Evolutionary conservation across 1,284 basidiomycete species (phyloP).

Genomic region (Rhodotorula sp.): DNA sequence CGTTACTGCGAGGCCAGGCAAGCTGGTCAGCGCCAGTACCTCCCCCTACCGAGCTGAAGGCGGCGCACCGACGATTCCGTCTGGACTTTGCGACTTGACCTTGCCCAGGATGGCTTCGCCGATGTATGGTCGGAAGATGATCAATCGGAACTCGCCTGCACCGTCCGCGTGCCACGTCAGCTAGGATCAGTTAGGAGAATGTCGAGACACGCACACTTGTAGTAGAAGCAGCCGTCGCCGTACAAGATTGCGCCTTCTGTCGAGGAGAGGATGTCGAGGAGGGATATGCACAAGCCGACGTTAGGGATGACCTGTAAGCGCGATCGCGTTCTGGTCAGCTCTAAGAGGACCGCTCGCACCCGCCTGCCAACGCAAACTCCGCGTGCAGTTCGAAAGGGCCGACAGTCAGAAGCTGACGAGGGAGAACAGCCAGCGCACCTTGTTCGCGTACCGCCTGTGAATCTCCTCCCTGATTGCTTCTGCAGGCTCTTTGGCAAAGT

Average conservation of each 20-base stretch:
- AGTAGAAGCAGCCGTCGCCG: conserved; percentile 92
- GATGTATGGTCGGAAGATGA: conserved; percentile 86
- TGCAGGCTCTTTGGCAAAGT: conserved; percentile 68
- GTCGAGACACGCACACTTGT: conserved; percentile 65
- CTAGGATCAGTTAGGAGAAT: not conserved
- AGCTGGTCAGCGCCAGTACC: conserved; percentile 3
- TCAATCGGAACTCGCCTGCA: conserved; percentile 80
- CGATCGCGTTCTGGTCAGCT: not conserved
- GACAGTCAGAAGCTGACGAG: not conserved
- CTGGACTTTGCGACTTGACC: conserved; percentile 77
- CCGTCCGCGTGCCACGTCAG: not conserved
- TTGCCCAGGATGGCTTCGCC: conserved; percentile 87
- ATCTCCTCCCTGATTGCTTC: conserved; percentile 73
- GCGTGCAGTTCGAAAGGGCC: not conserved
- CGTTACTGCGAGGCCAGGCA: conserved; percentile 60
- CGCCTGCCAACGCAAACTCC: not conserved
- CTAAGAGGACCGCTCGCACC: not conserved
- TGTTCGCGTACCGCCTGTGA: conserved; percentile 92
- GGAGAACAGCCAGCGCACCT: conserved; percentile 23
- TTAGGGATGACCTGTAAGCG: conserved; percentile 69
- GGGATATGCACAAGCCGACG: conserved; percentile 82
- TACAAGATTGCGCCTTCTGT: conserved; percentile 91
- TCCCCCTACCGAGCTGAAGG: not conserved
- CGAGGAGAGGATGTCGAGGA: conserved; percentile 80
- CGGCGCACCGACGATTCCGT: conserved; percentile 73